Evolutionary conservation across 2,329 filamentous ascomycete genomes (phyloP).

Genomic region (Penicillium vulpinum): DNA sequence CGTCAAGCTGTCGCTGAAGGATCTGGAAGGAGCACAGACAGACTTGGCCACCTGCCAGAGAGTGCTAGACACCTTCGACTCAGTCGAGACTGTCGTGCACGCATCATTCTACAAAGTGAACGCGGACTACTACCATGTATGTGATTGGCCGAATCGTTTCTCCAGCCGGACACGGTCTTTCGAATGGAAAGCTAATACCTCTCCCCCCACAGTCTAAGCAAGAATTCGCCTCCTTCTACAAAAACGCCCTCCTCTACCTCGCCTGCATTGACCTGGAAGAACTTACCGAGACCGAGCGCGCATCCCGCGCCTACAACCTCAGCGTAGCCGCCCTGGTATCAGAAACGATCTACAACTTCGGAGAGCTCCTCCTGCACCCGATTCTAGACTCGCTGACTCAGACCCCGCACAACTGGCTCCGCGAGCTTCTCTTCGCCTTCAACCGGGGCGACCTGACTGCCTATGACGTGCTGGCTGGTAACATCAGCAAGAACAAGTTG

Average conservation of each 20-base stretch:
- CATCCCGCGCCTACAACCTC: conserved; percentile 84
- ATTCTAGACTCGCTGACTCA: conserved; percentile 82
- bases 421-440: conserved; percentile 94
- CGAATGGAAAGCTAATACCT: conserved; percentile 5
- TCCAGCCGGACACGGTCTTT: neutral
- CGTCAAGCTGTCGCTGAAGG: conserved; percentile 76
- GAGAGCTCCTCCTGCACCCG: conserved; percentile 95
- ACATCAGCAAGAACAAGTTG: conserved; percentile 77
- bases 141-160: neutral
- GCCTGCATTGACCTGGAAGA: conserved; percentile 86
- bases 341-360: conserved; percentile 98
- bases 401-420: conserved; percentile 80
- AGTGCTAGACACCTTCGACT: conserved; percentile 88
- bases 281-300: conserved; percentile 72
- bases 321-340: conserved; percentile 90
- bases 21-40: conserved; percentile 79
- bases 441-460: conserved; percentile 90
- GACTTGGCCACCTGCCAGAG: conserved; percentile 84
- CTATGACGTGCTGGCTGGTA: conserved; percentile 78
- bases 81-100: conserved; percentile 92
- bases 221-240: conserved; percentile 96
- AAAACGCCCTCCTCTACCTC: conserved; percentile 94
- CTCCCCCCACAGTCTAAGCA: conserved; percentile 61
- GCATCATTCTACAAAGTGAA: conserved; percentile 95
- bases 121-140: conserved; percentile 86